These are phyloP conservation scores for Volvariella surrecta DNA, from an alignment of 1,284 basidiomycete species.

Conservation along the genomic window DNA sequence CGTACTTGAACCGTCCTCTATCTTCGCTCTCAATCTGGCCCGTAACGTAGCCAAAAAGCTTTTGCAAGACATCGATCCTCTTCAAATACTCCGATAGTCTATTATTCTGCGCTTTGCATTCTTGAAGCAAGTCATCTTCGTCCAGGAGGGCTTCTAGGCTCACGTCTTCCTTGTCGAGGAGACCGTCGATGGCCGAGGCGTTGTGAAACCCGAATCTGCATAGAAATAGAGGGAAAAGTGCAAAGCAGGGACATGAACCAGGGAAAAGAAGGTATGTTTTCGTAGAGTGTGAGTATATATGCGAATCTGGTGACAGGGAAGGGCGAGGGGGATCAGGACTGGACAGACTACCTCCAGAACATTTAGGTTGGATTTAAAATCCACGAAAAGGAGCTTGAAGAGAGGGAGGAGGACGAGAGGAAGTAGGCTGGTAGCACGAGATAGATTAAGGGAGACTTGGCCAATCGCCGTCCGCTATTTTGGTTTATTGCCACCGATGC, in stretches of 20 bases:
- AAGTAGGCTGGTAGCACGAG: too few relatives aligned
- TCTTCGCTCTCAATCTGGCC: slow-evolving; percentile 79
- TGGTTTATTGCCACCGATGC: too few relatives aligned
- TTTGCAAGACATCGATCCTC: slow-evolving; percentile 71
- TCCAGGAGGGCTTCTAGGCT: slow-evolving; percentile 87
- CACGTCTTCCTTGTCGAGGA: slow-evolving; percentile 79
- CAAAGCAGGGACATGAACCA: not conserved
- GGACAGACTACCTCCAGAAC: slow-evolving; percentile 35
- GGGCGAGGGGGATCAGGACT: slow-evolving; percentile 11
- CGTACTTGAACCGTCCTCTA: slow-evolving; percentile 70
- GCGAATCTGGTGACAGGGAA: slow-evolving; percentile 15
- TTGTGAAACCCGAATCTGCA: slow-evolving; percentile 82
- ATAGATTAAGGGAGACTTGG: too few relatives aligned
- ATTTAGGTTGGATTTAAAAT: slow-evolving; percentile 18
- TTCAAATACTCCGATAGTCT: slow-evolving; percentile 82
- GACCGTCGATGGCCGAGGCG: slow-evolving; percentile 73
- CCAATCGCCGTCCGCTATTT: too few relatives aligned
- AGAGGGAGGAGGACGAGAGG: slow-evolving; percentile 5
- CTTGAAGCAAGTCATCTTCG: slow-evolving; percentile 90
- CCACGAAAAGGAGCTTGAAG: not conserved
- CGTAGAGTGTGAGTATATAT: slow-evolving; percentile 11
- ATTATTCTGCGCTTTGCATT: slow-evolving; percentile 93
- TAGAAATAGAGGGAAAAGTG: slow-evolving; percentile 2
- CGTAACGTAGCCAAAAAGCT: slow-evolving; percentile 76
- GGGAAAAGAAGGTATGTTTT: not conserved